These are phyloP conservation scores for Harrya chromipes DNA, from an alignment of 768 basidiomycete species.

Conservation along the genomic window DNA sequence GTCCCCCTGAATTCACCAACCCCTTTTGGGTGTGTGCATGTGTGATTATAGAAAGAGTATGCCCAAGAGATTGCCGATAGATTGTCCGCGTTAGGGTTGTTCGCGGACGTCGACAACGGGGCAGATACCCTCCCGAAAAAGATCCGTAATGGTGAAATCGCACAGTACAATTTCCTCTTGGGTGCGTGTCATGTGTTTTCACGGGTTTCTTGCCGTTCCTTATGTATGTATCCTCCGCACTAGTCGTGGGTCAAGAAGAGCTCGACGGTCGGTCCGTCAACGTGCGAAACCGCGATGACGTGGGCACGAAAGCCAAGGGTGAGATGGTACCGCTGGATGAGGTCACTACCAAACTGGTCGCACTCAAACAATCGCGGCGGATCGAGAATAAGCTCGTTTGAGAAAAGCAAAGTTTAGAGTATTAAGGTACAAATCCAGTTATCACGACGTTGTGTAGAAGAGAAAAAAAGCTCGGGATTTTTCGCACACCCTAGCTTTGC, in stretches of 20 bases:
- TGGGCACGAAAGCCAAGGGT: slow-evolving; percentile 77
- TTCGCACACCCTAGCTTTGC: not conserved
- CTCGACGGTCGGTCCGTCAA: slow-evolving; percentile 85
- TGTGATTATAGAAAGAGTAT: slow-evolving; percentile 70
- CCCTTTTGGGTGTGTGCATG: not conserved
- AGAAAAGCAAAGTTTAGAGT: slow-evolving; percentile 11
- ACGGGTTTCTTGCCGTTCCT: slow-evolving; percentile 1
- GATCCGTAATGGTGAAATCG: slow-evolving; percentile 94
- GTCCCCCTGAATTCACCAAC: not conserved
- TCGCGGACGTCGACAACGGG: slow-evolving; percentile 89
- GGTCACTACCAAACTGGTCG: slow-evolving; percentile 64
- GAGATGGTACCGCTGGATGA: slow-evolving; percentile 73
- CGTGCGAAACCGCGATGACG: slow-evolving; percentile 92
- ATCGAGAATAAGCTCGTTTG: slow-evolving; percentile 50
- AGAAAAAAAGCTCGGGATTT: not conserved
- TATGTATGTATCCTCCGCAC: not conserved
- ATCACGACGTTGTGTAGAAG: not conserved
- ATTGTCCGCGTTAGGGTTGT: slow-evolving; percentile 69
- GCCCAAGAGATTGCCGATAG: slow-evolving; percentile 75
- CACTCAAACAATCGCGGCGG: slow-evolving; percentile 60
- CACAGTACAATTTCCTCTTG: slow-evolving; percentile 97
- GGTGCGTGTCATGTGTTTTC: slow-evolving; percentile 48
- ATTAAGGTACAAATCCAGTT: slow-evolving; percentile 3
- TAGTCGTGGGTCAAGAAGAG: slow-evolving; percentile 96
- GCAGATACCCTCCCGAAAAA: slow-evolving; percentile 95